Conservation (phyloP, 202 grass and related monocot genomes). For the Sporobolus alterniflorus region DNA sequence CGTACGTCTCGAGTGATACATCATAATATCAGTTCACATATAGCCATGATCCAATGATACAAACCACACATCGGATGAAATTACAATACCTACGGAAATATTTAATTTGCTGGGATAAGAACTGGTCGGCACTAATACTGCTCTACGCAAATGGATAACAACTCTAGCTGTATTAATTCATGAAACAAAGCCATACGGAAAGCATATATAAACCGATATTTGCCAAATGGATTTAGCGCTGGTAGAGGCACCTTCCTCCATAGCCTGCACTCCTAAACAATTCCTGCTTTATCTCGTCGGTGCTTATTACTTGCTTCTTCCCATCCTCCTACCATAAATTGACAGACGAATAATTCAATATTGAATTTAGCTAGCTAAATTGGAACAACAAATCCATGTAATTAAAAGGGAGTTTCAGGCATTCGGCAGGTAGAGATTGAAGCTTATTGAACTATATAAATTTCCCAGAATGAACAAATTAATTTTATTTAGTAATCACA, state of each 20-base stretch:
- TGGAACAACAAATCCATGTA: slow-evolving; percentile 5
- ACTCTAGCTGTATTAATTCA: not conserved
- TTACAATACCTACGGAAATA: slow-evolving; percentile 42
- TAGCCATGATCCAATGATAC: slow-evolving; percentile 4
- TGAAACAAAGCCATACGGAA: slow-evolving; percentile 15
- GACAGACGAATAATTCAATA: not conserved
- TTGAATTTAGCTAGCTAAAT: not conserved
- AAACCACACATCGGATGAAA: not conserved
- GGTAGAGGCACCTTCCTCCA: slow-evolving; percentile 69
- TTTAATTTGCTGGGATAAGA: slow-evolving; percentile 15
- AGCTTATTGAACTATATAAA: not conserved
- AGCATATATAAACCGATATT: not conserved
- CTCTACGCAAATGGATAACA: not conserved
- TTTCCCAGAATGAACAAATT: not conserved
- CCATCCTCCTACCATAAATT: slow-evolving; percentile 55
- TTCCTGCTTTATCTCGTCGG: slow-evolving; percentile 78
- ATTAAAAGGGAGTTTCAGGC: not conserved
- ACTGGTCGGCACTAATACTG: not conserved
- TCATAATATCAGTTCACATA: not conserved
- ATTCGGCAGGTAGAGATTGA: not conserved
- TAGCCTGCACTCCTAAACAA: slow-evolving; percentile 84
- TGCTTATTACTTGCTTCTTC: slow-evolving; percentile 43
- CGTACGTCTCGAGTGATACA: not conserved
- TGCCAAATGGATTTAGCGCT: slow-evolving; percentile 1
- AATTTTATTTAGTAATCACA: not conserved